Percentiles rank a stretch among this genome's conserved stretches.
phyloP scores from a whole-genome alignment of 192 early-diverging fungal genomes.

The Endogone sp. region DNA sequence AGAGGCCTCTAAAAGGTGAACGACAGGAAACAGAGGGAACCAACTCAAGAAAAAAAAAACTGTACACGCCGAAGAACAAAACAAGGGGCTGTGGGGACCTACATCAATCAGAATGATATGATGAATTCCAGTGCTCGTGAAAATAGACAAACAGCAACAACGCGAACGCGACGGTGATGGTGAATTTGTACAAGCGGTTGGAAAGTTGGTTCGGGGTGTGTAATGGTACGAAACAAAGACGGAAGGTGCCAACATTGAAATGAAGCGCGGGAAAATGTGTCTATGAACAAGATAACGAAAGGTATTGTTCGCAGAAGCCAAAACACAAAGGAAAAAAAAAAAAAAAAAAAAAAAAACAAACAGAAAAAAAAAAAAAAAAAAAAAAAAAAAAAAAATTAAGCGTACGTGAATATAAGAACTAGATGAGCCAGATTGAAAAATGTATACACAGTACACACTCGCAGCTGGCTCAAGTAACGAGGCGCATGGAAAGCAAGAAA shows the following conservation, averaged over 20 bases:
- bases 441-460: not conserved
- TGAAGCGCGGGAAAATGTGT: slow-evolving; percentile 2
- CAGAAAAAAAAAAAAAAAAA: slow-evolving; percentile 11
- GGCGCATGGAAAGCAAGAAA: slow-evolving; percentile 4
- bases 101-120: too few species aligned
- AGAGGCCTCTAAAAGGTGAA: too few species aligned
- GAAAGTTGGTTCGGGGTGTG: too few species aligned
- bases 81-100: too few species aligned
- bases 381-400: slow-evolving; percentile 9
- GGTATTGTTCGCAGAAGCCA: slow-evolving; percentile 1
- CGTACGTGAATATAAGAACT: not conserved
- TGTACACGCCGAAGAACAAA: too few species aligned
- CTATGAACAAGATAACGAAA: slow-evolving; percentile 5
- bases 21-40: too few species aligned
- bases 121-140: too few species aligned
- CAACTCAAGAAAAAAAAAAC: too few species aligned
- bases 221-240: slow-evolving; percentile 11
- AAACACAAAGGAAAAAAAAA: not conserved
- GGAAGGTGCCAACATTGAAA: not conserved
- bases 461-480: not conserved
- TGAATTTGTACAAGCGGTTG: too few species aligned
- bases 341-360: slow-evolving; percentile 5
- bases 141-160: too few species aligned
- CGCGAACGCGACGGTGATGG: too few species aligned
- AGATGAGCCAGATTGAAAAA: not conserved